Conservation (phyloP, 768 basidiomycete species). For the Trametes villosa region DNA sequence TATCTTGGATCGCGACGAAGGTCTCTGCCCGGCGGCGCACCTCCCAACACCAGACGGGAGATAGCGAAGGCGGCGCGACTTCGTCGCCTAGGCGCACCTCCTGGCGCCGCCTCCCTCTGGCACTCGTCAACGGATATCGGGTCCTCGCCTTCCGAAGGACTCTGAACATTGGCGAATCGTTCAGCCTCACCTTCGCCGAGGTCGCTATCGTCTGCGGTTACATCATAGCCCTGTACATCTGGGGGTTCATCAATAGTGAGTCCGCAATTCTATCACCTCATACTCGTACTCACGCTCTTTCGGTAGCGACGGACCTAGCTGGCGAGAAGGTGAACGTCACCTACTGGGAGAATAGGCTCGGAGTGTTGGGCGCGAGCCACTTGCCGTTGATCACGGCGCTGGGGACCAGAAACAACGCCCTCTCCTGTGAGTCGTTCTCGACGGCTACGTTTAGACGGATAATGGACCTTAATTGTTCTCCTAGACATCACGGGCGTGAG, state of each 20-base stretch:
- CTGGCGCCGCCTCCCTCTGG: slow-evolving; percentile 29
- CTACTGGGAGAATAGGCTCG: slow-evolving; percentile 43
- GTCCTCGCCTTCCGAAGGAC: slow-evolving; percentile 39
- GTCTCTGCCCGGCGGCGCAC: background rate
- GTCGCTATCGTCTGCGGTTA: slow-evolving; percentile 41
- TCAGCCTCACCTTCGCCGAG: slow-evolving; percentile 41
- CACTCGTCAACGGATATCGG: slow-evolving; percentile 34
- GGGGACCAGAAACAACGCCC: slow-evolving; percentile 63
- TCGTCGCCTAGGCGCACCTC: slow-evolving; percentile 11
- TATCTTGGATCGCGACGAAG: slow-evolving; percentile 24
- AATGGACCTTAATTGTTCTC: background rate
- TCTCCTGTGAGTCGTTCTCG: slow-evolving; percentile 38
- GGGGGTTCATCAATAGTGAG: slow-evolving; percentile 34
- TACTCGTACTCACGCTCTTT: background rate
- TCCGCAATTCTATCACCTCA: background rate
- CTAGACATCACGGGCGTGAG: slow-evolving; percentile 58
- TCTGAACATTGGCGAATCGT: slow-evolving; percentile 34
- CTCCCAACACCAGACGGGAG: background rate
- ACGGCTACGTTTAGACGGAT: background rate
- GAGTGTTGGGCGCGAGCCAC: slow-evolving; percentile 50
- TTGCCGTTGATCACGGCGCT: slow-evolving; percentile 59
- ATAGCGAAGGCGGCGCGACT: slow-evolving; percentile 8
- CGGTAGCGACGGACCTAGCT: slow-evolving; percentile 30
- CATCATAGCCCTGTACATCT: slow-evolving; percentile 34
- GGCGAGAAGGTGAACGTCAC: slow-evolving; percentile 27